Percentiles rank a stretch among this genome's conserved stretches.
Conservation (phyloP, 2,329 filamentous ascomycete species). For the Trichophyton mentagrophytes region DNA sequence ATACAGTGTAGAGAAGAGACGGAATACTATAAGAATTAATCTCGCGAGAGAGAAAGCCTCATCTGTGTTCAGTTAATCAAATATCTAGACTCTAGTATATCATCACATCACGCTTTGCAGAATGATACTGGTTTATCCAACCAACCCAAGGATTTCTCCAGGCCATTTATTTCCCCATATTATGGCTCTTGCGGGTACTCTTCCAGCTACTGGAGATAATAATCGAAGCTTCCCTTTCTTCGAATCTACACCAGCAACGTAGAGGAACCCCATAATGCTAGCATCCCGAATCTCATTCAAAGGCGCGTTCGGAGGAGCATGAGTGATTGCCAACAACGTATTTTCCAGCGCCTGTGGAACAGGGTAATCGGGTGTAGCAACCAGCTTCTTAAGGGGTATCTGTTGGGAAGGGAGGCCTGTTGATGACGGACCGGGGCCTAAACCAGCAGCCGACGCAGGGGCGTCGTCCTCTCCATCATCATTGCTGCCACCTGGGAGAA, state of each 20-base stretch:
- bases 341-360: conserved; percentile 54
- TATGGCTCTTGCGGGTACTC: conserved; percentile 65
- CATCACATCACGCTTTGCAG: neutral
- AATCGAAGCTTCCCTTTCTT: conserved; percentile 68
- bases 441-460: conserved; percentile 15
- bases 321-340: conserved; percentile 72
- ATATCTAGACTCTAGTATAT: neutral
- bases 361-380: conserved; percentile 37
- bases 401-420: conserved; percentile 15
- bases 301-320: conserved; percentile 56
- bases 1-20: neutral
- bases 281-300: conserved; percentile 64
- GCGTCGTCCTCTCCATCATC: conserved; percentile 17
- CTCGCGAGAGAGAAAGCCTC: neutral
- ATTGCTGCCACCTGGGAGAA: conserved; percentile 23
- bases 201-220: conserved; percentile 69
- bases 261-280: conserved; percentile 82
- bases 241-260: conserved; percentile 82
- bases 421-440: conserved; percentile 16
- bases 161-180: conserved; percentile 72
- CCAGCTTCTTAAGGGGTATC: conserved; percentile 45
- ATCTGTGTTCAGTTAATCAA: neutral
- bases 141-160: conserved; percentile 65
- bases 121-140: conserved; percentile 36
- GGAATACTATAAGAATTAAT: neutral